phyloP scores from a whole-genome alignment of 2,329 filamentous ascomycete genomes.

The Diplodia scrobiculata region DNA sequence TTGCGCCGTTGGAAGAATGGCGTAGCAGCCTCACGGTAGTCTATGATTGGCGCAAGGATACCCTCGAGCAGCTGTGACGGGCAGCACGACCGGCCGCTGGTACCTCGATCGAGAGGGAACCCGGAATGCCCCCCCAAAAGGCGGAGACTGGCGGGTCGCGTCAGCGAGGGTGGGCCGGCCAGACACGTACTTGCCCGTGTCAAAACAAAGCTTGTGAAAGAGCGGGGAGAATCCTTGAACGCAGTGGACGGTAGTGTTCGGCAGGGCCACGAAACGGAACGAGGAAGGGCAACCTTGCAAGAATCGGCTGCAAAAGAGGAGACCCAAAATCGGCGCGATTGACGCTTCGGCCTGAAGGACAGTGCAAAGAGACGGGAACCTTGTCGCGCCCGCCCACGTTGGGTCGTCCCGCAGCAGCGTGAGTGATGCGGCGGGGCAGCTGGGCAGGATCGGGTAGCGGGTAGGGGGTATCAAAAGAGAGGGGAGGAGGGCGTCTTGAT shows the following conservation, averaged over 20 bases:
- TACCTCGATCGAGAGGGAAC: slow-evolving; percentile 34
- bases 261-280: slow-evolving; percentile 29
- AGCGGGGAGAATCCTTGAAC: slow-evolving; percentile 42
- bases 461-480: slow-evolving; percentile 25
- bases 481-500: slow-evolving; percentile 13
- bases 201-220: slow-evolving; percentile 39
- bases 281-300: slow-evolving; percentile 29
- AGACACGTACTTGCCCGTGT: slow-evolving; percentile 34
- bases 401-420: slow-evolving; percentile 23
- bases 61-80: slow-evolving; percentile 43
- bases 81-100: slow-evolving; percentile 35
- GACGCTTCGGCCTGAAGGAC: slow-evolving; percentile 28
- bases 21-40: slow-evolving; percentile 43
- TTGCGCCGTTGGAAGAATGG: slow-evolving; percentile 38
- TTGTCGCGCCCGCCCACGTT: slow-evolving; percentile 29
- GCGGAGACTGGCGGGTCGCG: slow-evolving; percentile 38
- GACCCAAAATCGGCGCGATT: slow-evolving; percentile 27
- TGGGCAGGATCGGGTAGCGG: slow-evolving; percentile 1
- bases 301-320: slow-evolving; percentile 27
- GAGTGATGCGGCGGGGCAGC: slow-evolving; percentile 6
- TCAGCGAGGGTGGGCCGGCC: slow-evolving; percentile 36
- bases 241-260: slow-evolving; percentile 41
- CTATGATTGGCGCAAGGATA: slow-evolving; percentile 41
- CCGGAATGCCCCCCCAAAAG: slow-evolving; percentile 43
- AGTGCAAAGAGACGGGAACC: slow-evolving; percentile 26